Evolutionary conservation across 2,329 filamentous ascomycete genomes (phyloP).

Genomic region (Phoma herbarum): DNA sequence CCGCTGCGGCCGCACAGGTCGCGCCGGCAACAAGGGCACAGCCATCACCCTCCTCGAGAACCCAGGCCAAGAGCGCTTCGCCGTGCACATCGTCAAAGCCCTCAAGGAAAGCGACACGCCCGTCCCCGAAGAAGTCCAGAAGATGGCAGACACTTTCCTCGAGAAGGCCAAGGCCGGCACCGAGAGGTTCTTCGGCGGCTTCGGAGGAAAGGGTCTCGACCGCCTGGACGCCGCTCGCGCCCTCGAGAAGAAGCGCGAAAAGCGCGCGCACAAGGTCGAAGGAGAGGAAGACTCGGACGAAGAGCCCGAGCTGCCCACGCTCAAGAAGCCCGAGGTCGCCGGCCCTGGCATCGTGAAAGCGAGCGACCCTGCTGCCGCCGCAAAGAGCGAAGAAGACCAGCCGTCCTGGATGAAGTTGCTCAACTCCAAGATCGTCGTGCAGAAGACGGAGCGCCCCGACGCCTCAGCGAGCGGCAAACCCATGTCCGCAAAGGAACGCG

Average conservation of each 20-base stretch:
- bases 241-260: conserved; percentile 81
- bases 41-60: conserved; percentile 95
- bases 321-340: conserved; percentile 64
- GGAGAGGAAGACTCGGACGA: conserved; percentile 89
- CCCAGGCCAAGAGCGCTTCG: conserved; percentile 88
- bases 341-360: conserved; percentile 49
- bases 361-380: conserved; percentile 15
- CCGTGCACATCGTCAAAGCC: conserved; percentile 87
- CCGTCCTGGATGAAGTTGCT: conserved; percentile 54
- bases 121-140: conserved; percentile 74
- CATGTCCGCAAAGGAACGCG: conserved; percentile 72
- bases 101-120: conserved; percentile 89
- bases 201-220: conserved; percentile 94
- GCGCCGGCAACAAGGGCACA: conserved; percentile 92
- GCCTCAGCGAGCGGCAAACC: conserved; percentile 66
- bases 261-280: conserved; percentile 80
- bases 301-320: conserved; percentile 65
- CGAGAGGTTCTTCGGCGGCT: conserved; percentile 84
- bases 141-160: conserved; percentile 72
- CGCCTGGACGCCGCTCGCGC: conserved; percentile 91
- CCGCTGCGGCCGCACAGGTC: conserved; percentile 89
- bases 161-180: conserved; percentile 94
- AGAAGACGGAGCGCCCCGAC: conserved; percentile 70
- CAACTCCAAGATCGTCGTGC: conserved; percentile 76
- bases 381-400: conserved; percentile 31